These are phyloP conservation scores for Fusarium sp. DNA, from an alignment of 2,329 filamentous ascomycete genomes.

Conservation along the genomic window DNA sequence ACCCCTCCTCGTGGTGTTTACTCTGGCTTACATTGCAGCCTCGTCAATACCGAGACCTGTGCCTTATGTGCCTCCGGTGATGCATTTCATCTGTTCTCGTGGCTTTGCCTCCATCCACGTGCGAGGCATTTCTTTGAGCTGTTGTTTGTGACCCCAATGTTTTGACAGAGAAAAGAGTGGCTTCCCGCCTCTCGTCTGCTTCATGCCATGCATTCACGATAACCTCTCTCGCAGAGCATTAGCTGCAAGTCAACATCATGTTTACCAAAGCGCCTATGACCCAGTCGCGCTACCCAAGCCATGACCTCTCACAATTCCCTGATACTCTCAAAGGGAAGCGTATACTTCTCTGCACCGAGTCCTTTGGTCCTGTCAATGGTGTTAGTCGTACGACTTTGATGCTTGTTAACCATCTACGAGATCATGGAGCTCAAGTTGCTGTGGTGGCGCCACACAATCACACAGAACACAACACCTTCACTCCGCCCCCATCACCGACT, in stretches of 20 bases:
- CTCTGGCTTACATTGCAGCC: constrained; percentile 47
- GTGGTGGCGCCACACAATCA: constrained; percentile 76
- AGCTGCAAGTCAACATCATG: constrained; percentile 33
- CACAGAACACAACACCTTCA: constrained; percentile 69
- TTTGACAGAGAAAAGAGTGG: constrained; percentile 47
- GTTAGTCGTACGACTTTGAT: constrained; percentile 79
- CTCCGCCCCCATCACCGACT: constrained; percentile 58
- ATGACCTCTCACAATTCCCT: constrained; percentile 64
- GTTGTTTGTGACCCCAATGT: constrained; percentile 12
- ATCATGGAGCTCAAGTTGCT: constrained; percentile 75
- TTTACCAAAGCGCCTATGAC: constrained; percentile 15
- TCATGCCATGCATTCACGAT: constrained; percentile 1
- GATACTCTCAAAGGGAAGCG: constrained; percentile 70
- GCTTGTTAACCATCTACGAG: constrained; percentile 76
- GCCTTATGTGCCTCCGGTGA: constrained; percentile 38
- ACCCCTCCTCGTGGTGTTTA: constrained; percentile 52
- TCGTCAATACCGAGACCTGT: constrained; percentile 16
- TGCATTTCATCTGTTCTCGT: constrained; percentile 34
- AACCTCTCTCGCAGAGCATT: constrained; percentile 7
- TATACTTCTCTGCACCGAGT: constrained; percentile 78
- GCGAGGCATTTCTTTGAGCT: constrained; percentile 39
- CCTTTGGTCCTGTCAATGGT: constrained; percentile 81
- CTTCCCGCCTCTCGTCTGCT: constrained; percentile 26
- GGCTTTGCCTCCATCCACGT: constrained; percentile 46
- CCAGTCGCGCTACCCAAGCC: constrained; percentile 42